phyloP scores from a whole-genome alignment of 352 stramenopile species.

The Globisporangium yorkense region DNA sequence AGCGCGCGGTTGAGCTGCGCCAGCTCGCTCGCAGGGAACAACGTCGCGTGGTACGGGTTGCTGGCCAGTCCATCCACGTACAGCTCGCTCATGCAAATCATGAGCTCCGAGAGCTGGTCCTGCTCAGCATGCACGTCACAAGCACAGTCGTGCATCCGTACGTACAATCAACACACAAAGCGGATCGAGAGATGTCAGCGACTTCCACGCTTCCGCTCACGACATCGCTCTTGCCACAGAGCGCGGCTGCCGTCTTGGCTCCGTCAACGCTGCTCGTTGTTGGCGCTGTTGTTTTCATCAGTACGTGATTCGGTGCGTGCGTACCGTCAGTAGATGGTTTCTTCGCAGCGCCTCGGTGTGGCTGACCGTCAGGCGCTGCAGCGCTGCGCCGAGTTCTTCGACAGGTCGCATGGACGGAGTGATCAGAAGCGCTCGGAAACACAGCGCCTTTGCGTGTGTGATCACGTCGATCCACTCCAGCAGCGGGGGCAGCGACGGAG shows the following conservation, averaged over 20 bases:
- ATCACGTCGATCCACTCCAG: slow-evolving; percentile 27
- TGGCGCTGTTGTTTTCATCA: too few species aligned
- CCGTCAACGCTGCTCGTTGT: neutral
- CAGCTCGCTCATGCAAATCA: slow-evolving; percentile 27
- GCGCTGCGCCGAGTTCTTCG: slow-evolving; percentile 18
- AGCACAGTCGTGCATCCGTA: neutral
- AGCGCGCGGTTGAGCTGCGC: slow-evolving; percentile 18
- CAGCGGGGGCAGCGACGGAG: slow-evolving; percentile 7
- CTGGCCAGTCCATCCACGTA: slow-evolving; percentile 43
- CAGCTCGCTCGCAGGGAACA: slow-evolving; percentile 19
- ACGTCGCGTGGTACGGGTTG: slow-evolving; percentile 27
- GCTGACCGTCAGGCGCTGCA: slow-evolving; percentile 19
- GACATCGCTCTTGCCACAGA: neutral
- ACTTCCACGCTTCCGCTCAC: too few species aligned
- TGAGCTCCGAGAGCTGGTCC: slow-evolving; percentile 34
- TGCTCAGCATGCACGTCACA: slow-evolving; percentile 3
- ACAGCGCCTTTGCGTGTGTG: slow-evolving; percentile 13
- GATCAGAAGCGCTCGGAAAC: slow-evolving; percentile 22
- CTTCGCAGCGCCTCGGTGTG: slow-evolving; percentile 19
- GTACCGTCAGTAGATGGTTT: slow-evolving; percentile 29
- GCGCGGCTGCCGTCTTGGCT: neutral
- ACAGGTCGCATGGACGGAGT: slow-evolving; percentile 25
- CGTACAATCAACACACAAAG: neutral
- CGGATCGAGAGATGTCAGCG: too few species aligned
- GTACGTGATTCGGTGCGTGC: neutral